A percentile compares a stretch with the other conserved stretches of the same genome.
phyloP scores from a whole-genome alignment of 148 eudicot species.

The Dianthus caryophyllus region DNA sequence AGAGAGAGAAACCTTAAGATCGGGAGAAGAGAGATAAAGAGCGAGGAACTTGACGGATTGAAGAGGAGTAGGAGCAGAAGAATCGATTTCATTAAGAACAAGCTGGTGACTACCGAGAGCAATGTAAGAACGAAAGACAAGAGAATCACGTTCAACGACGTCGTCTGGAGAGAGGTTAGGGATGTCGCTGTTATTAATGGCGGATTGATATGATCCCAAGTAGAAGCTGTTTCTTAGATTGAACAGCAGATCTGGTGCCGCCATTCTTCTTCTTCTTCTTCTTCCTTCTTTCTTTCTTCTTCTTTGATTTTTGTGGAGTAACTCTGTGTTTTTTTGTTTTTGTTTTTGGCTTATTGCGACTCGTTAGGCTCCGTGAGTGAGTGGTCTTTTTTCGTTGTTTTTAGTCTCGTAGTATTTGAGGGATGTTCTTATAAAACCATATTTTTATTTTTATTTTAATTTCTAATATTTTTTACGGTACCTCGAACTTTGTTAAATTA shows the following conservation, averaged over 20 bases:
- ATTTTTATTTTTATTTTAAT: too few relatives aligned
- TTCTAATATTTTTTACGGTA: too few relatives aligned
- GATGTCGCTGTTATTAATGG: slow-evolving; percentile 78
- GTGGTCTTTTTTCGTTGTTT: too few relatives aligned
- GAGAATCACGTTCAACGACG: slow-evolving; percentile 55
- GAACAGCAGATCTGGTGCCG: slow-evolving; percentile 76
- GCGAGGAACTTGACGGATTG: slow-evolving; percentile 94
- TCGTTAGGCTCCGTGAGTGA: too few relatives aligned
- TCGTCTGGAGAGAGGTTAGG: slow-evolving; percentile 72
- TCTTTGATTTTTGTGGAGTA: too few relatives aligned
- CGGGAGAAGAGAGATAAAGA: slow-evolving; percentile 54
- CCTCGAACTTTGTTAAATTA: too few relatives aligned
- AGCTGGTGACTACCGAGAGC: slow-evolving; percentile 89
- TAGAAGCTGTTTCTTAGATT: slow-evolving; percentile 78
- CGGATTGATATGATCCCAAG: slow-evolving; percentile 83
- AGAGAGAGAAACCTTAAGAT: slow-evolving; percentile 44
- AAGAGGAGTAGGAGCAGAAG: slow-evolving; percentile 77
- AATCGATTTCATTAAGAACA: slow-evolving; percentile 70
- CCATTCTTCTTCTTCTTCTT: too few relatives aligned
- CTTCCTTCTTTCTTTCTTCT: too few relatives aligned
- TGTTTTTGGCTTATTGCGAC: too few relatives aligned
- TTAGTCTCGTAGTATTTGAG: too few relatives aligned
- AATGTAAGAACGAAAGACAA: slow-evolving; percentile 85
- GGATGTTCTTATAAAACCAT: too few relatives aligned
- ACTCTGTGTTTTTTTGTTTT: too few relatives aligned